These are phyloP conservation scores for Entomortierella beljakovae DNA, from an alignment of 192 early-diverging fungal species.

Conservation along the genomic window DNA sequence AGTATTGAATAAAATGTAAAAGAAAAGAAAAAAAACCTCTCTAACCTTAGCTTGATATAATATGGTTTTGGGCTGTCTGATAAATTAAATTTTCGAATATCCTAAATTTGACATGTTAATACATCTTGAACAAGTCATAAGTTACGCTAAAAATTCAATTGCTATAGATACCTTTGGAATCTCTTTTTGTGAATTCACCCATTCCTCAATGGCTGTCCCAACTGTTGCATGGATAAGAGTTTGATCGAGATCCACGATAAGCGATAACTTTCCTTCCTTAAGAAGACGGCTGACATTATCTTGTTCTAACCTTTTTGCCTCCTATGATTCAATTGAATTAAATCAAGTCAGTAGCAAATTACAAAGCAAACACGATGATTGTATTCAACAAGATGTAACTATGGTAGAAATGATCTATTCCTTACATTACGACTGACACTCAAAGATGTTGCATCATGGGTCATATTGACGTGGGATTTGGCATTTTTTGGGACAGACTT, in stretches of 20 bases:
- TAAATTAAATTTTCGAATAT: constrained; percentile 82
- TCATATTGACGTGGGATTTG: constrained; percentile 36
- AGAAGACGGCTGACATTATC: constrained; percentile 74
- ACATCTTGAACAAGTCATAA: too few species aligned
- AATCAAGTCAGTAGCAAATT: too few species aligned
- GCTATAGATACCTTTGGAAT: constrained; percentile 23
- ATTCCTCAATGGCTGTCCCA: constrained; percentile 78
- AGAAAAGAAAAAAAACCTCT: neutral
- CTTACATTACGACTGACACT: constrained; percentile 38
- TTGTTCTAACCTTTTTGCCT: constrained; percentile 79
- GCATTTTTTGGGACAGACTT: constrained; percentile 13
- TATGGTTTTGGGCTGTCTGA: constrained; percentile 75
- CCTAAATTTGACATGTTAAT: constrained; percentile 42
- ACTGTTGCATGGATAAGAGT: constrained; percentile 96
- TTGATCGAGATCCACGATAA: constrained; percentile 98
- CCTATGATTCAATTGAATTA: constrained; percentile 47
- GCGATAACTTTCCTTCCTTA: constrained; percentile 76
- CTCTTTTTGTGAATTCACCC: constrained; percentile 64
- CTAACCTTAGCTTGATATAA: constrained; percentile 88
- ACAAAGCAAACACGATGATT: too few species aligned
- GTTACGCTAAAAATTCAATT: neutral
- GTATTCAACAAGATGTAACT: neutral
- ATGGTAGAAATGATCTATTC: neutral
- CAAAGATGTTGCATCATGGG: constrained; percentile 41
- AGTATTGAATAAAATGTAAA: neutral